These are phyloP conservation scores for Pontederia paniculata DNA, from an alignment of 176 grass and related monocot genomes.

Conservation along the genomic window DNA sequence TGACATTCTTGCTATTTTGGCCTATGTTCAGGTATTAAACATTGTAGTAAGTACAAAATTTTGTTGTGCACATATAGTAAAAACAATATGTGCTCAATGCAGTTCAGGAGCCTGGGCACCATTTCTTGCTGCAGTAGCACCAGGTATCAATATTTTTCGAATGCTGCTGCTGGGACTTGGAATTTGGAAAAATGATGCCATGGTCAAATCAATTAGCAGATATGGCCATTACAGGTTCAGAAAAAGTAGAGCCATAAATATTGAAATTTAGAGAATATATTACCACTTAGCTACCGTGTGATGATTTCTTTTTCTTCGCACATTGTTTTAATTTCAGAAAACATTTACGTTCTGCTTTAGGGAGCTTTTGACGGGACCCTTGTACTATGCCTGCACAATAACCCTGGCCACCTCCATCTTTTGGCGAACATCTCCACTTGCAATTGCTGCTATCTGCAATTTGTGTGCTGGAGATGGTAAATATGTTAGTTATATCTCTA, in stretches of 20 bases:
- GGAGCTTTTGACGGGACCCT: constrained; percentile 72
- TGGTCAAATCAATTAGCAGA: constrained; percentile 80
- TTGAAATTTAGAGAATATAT: no score
- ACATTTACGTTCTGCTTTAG: constrained; percentile 18
- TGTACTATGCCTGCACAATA: constrained; percentile 68
- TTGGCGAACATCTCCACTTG: constrained; percentile 71
- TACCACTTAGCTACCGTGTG: background rate
- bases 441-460: constrained; percentile 66
- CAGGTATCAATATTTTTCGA: constrained; percentile 46
- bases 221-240: constrained; percentile 50
- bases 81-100: constrained; percentile 1
- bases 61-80: background rate
- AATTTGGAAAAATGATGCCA: constrained; percentile 60
- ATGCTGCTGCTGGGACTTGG: constrained; percentile 65
- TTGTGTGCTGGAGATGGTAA: constrained; percentile 76
- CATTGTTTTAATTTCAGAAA: background rate
- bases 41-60: background rate
- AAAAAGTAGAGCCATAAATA: no score
- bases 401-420: constrained; percentile 54
- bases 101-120: constrained; percentile 47
- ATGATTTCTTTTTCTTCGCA: background rate
- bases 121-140: constrained; percentile 46
- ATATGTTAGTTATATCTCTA: background rate
- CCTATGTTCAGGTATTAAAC: constrained; percentile 60
- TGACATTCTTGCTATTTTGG: constrained; percentile 61